phyloP scores from a whole-genome alignment of 78 protist species.

The Chrysochromulina parva region DNA sequence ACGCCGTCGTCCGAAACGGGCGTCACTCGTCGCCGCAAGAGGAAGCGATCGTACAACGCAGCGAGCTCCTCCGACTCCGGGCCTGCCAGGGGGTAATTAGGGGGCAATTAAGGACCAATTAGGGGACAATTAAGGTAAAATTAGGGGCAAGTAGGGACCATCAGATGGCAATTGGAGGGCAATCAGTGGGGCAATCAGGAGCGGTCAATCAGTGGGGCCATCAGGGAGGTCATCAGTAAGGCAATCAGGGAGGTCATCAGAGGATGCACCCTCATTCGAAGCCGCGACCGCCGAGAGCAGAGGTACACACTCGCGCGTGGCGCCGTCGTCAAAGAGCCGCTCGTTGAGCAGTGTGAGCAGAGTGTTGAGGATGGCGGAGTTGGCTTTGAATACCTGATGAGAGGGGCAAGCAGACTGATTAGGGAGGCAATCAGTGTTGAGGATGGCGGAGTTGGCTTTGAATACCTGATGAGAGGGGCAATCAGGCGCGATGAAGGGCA shows the following conservation, averaged over 20 bases:
- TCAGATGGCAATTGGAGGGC: no score
- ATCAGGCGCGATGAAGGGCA: no score
- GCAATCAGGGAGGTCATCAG: no score
- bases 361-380: constrained; percentile 21
- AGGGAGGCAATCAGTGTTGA: background rate
- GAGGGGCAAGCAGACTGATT: no score
- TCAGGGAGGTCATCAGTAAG: no score
- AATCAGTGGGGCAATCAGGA: no score
- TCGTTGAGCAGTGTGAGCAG: constrained; percentile 21
- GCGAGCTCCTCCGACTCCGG: constrained; percentile 28
- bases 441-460: background rate
- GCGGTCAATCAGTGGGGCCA: no score
- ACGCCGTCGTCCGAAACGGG: constrained; percentile 27
- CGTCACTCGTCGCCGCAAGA: background rate
- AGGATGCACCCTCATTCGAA: background rate
- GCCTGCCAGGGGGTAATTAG: no score
- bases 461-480: no score
- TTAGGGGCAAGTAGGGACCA: no score
- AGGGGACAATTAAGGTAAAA: no score
- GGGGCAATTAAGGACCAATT: no score
- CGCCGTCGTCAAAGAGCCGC: constrained; percentile 22
- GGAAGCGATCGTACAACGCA: constrained; percentile 42
- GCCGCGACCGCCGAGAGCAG: constrained; percentile 6
- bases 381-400: background rate
- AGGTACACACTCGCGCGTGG: background rate